A percentile compares a stretch with the other conserved stretches of the same genome.
Evolutionary conservation across 2,329 filamentous ascomycete genomes (phyloP).

Genomic region (Rhexocercosporidium sp.): DNA sequence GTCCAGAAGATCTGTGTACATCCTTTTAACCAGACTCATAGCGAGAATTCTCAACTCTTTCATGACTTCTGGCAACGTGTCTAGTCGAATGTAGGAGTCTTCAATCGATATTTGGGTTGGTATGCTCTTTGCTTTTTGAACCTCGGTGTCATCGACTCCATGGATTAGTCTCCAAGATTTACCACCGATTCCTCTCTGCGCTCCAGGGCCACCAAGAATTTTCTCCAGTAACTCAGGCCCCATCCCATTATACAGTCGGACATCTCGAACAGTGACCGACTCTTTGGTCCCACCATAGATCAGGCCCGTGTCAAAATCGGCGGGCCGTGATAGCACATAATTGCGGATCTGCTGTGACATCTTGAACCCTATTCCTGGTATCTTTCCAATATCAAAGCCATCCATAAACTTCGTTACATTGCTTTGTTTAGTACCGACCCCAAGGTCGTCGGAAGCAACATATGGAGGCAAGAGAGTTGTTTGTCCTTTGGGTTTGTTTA

Average conservation of each 20-base stretch:
- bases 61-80: slow-evolving; percentile 65
- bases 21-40: slow-evolving; percentile 73
- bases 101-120: slow-evolving; percentile 94
- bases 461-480: slow-evolving; percentile 79
- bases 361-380: slow-evolving; percentile 87
- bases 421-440: slow-evolving; percentile 40
- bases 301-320: slow-evolving; percentile 49
- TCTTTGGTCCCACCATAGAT: slow-evolving; percentile 57
- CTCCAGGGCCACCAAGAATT: slow-evolving; percentile 72
- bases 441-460: slow-evolving; percentile 34
- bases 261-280: slow-evolving; percentile 66
- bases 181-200: slow-evolving; percentile 71
- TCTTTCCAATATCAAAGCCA: slow-evolving; percentile 73
- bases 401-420: slow-evolving; percentile 76
- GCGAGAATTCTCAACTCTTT: slow-evolving; percentile 73
- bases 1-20: slow-evolving; percentile 76
- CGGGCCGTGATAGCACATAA: slow-evolving; percentile 55
- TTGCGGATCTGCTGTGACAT: slow-evolving; percentile 71
- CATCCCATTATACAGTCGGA: slow-evolving; percentile 67
- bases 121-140: slow-evolving; percentile 71
- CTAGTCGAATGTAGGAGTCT: slow-evolving; percentile 81
- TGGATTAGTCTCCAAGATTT: slow-evolving; percentile 81
- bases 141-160: slow-evolving; percentile 77
- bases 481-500: slow-evolving; percentile 86
- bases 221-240: slow-evolving; percentile 68